Percentiles rank a stretch among this genome's conserved stretches.
phyloP scores from a whole-genome alignment of 139 green algal species.

The Coelastrella sp. region DNA sequence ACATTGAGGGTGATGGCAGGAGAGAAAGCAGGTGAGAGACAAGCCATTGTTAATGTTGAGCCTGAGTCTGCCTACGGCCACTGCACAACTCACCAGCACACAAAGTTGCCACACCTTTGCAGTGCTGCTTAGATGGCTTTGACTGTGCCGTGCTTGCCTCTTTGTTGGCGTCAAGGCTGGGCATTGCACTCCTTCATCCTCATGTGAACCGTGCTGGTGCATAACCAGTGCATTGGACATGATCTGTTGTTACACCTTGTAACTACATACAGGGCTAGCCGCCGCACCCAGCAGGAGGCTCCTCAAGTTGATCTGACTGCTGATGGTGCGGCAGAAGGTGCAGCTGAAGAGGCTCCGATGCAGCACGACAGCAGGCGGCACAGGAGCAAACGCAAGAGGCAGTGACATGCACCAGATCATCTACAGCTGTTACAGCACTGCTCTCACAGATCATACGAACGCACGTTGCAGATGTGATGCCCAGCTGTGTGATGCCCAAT shows the following conservation, averaged over 20 bases:
- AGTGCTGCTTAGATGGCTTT: background rate
- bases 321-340: background rate
- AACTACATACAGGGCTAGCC: background rate
- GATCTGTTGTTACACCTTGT: background rate
- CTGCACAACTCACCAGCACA: background rate
- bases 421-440: background rate
- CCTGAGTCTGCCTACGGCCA: background rate
- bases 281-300: background rate
- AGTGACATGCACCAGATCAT: background rate
- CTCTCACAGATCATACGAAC: background rate
- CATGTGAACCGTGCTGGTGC: background rate
- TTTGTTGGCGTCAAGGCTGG: background rate
- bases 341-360: background rate
- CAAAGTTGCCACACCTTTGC: background rate
- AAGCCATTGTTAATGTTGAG: background rate
- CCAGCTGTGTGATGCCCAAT: no score
- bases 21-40: background rate
- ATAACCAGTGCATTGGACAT: background rate
- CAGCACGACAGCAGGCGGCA: conserved; percentile 10
- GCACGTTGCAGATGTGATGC: no score
- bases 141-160: background rate
- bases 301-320: background rate
- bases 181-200: background rate
- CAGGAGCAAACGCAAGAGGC: background rate
- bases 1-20: background rate